Evolutionary conservation across 805 yeast genomes (phyloP).

Genomic region (Saccharomycopsis fermentans): DNA sequence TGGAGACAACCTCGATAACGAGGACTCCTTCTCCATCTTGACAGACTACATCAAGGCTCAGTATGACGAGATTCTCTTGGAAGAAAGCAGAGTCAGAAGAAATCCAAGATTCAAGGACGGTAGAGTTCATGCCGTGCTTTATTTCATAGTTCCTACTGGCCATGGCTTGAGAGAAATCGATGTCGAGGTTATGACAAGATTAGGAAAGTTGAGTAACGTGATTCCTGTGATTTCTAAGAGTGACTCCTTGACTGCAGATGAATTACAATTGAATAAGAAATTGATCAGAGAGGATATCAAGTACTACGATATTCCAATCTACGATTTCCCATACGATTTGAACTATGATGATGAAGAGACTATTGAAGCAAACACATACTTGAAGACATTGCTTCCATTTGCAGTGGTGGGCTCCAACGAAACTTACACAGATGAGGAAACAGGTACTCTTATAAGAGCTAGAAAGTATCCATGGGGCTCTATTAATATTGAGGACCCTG

Average conservation of each 20-base stretch:
- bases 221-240: conserved; percentile 82
- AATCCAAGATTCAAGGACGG: conserved; percentile 81
- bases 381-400: conserved; percentile 57
- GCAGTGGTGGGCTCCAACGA: conserved; percentile 63
- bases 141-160: conserved; percentile 76
- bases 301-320: conserved; percentile 59
- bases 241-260: conserved; percentile 75
- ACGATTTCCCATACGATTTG: conserved; percentile 58
- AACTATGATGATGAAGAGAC: conserved; percentile 49
- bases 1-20: conserved; percentile 65
- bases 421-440: conserved; percentile 34
- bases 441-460: conserved; percentile 34
- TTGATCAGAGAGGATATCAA: conserved; percentile 70
- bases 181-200: conserved; percentile 64
- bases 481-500: conserved; percentile 59
- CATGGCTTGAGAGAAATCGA: conserved; percentile 74
- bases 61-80: conserved; percentile 72
- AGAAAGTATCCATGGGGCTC: conserved; percentile 52
- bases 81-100: conserved; percentile 72
- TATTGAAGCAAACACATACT: conserved; percentile 52
- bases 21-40: conserved; percentile 53
- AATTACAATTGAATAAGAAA: conserved; percentile 61
- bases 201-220: conserved; percentile 73
- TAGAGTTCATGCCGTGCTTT: conserved; percentile 65
- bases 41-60: conserved; percentile 77